A percentile compares a stretch with the other conserved stretches of the same genome.
Conservation (phyloP, 257 asterid species). For the Solanum chilense region DNA sequence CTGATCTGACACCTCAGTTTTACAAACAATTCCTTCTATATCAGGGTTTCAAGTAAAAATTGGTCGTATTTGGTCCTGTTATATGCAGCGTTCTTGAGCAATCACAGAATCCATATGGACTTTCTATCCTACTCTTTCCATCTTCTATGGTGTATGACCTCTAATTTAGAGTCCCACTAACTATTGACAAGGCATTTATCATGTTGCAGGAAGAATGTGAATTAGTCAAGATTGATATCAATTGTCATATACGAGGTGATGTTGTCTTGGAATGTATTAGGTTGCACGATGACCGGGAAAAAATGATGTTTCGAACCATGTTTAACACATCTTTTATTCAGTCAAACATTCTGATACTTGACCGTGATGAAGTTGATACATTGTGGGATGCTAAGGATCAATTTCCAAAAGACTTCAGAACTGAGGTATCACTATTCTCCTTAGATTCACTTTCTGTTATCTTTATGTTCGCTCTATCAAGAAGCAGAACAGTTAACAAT, state of each 20-base stretch:
- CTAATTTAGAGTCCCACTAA: neutral
- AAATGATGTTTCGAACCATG: slow-evolving; percentile 55
- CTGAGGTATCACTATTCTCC: slow-evolving; percentile 41
- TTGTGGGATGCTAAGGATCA: slow-evolving; percentile 39
- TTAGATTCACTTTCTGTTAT: neutral
- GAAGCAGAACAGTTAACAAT: neutral
- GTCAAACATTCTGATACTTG: slow-evolving; percentile 44
- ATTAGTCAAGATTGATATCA: slow-evolving; percentile 46
- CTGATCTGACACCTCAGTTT: neutral
- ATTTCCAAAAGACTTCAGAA: slow-evolving; percentile 47
- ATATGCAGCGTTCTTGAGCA: neutral
- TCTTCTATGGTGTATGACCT: neutral
- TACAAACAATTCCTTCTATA: neutral
- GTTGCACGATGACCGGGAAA: slow-evolving; percentile 31
- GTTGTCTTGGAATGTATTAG: slow-evolving; percentile 63
- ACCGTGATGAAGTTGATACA: slow-evolving; percentile 39
- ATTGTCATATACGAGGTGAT: slow-evolving; percentile 65
- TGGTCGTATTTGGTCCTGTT: neutral
- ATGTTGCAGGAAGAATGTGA: slow-evolving; percentile 54
- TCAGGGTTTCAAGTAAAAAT: neutral
- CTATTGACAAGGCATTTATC: neutral
- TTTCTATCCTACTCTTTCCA: neutral
- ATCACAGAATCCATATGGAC: neutral
- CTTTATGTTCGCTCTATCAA: neutral
- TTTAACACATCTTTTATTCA: slow-evolving; percentile 60